Conservation (phyloP, 768 basidiomycete genomes). For the Thelephora aurantiotincta region DNA sequence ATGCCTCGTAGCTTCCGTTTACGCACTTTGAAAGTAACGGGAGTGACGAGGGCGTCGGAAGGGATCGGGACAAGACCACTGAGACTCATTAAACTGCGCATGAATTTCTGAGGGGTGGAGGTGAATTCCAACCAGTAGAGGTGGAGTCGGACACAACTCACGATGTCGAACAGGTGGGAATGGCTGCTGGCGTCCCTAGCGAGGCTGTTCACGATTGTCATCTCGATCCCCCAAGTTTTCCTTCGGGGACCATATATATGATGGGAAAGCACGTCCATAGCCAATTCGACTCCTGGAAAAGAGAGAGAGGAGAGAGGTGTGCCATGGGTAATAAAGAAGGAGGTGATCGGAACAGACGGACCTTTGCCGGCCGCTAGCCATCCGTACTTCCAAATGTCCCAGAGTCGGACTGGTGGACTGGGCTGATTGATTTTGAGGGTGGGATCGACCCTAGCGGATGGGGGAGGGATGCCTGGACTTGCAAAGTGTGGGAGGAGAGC, state of each 20-base stretch:
- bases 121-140: background rate
- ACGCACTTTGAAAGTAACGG: conserved; percentile 79
- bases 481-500: conserved; percentile 39
- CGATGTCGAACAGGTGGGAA: conserved; percentile 73
- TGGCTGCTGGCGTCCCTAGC: conserved; percentile 77
- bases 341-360: conserved; percentile 13
- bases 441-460: conserved; percentile 52
- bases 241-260: conserved; percentile 78
- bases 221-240: conserved; percentile 88
- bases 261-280: conserved; percentile 62
- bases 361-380: conserved; percentile 45
- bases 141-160: conserved; percentile 19
- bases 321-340: background rate
- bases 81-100: conserved; percentile 59
- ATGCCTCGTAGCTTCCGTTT: conserved; percentile 66
- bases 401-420: conserved; percentile 39
- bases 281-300: conserved; percentile 26
- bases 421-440: conserved; percentile 42
- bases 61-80: conserved; percentile 76
- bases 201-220: conserved; percentile 79
- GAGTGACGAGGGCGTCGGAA: conserved; percentile 87
- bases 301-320: background rate
- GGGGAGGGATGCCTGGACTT: conserved; percentile 56
- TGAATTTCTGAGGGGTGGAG: conserved; percentile 21
- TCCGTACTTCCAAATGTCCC: conserved; percentile 58